phyloP scores from a whole-genome alignment of 306 rosid genomes.

The Rubus idaeus region DNA sequence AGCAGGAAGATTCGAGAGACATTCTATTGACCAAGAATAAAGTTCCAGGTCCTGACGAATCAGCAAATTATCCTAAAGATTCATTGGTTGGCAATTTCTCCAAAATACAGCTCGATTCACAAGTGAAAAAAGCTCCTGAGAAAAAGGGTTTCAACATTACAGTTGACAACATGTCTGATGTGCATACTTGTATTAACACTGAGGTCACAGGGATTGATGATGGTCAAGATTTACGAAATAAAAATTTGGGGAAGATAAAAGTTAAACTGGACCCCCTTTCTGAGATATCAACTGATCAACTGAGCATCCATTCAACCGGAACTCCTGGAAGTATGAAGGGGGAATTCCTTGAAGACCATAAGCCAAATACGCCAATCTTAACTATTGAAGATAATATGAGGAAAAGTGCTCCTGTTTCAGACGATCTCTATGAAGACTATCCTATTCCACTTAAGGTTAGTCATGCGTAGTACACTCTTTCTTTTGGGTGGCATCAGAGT shows the following conservation, averaged over 20 bases:
- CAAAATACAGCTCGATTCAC: slow-evolving; percentile 30
- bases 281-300: slow-evolving; percentile 27
- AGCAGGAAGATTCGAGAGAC: slow-evolving; percentile 28
- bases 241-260: slow-evolving; percentile 33
- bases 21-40: slow-evolving; percentile 28
- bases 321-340: slow-evolving; percentile 29
- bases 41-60: slow-evolving; percentile 28
- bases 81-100: slow-evolving; percentile 18
- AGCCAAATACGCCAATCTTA: slow-evolving; percentile 29
- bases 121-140: slow-evolving; percentile 33
- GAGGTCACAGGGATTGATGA: slow-evolving; percentile 30
- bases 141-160: slow-evolving; percentile 21
- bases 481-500: not conserved
- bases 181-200: slow-evolving; percentile 9
- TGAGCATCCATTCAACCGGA: slow-evolving; percentile 29
- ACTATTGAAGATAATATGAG: slow-evolving; percentile 21
- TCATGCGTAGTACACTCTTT: slow-evolving; percentile 19
- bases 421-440: slow-evolving; percentile 34
- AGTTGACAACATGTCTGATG: slow-evolving; percentile 25
- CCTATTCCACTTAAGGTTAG: slow-evolving; percentile 58
- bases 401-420: slow-evolving; percentile 38
- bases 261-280: slow-evolving; percentile 33
- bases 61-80: slow-evolving; percentile 23
- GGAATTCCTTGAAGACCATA: slow-evolving; percentile 37
- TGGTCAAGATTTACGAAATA: slow-evolving; percentile 28